Conservation (phyloP, 768 basidiomycete genomes). For the Leccinum subtestaceum region DNA sequence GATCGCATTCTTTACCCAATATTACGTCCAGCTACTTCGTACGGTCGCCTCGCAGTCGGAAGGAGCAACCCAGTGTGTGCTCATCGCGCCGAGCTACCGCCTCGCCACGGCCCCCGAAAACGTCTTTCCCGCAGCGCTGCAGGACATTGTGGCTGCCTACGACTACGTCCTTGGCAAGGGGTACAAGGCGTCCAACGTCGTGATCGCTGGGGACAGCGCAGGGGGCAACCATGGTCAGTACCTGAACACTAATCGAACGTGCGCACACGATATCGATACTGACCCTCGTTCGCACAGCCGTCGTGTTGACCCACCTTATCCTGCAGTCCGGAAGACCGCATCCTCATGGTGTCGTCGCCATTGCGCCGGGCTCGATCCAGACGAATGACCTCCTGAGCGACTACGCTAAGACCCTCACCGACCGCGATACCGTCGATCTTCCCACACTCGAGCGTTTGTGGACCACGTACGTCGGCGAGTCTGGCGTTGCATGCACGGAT, state of each 20-base stretch:
- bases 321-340: slow-evolving; percentile 51
- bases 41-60: slow-evolving; percentile 2
- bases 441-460: accelerated
- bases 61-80: slow-evolving; percentile 2
- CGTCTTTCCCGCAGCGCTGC: slow-evolving; percentile 21
- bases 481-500: slow-evolving; percentile 8
- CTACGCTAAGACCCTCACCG: background rate
- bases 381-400: slow-evolving; percentile 5
- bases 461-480: slow-evolving; percentile 11
- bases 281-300: slow-evolving; percentile 5
- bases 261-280: background rate
- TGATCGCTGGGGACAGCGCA: slow-evolving; percentile 26
- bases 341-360: slow-evolving; percentile 52
- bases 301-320: slow-evolving; percentile 31
- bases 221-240: slow-evolving; percentile 27
- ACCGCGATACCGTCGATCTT: slow-evolving; percentile 1
- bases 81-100: slow-evolving; percentile 25
- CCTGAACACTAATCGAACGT: background rate
- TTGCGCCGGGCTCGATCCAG: slow-evolving; percentile 41
- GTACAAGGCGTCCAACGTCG: slow-evolving; percentile 18
- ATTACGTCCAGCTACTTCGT: slow-evolving; percentile 13
- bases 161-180: slow-evolving; percentile 25
- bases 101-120: slow-evolving; percentile 25
- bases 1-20: background rate
- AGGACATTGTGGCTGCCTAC: slow-evolving; percentile 28